Percentiles rank a stretch among this genome's conserved stretches.
These are phyloP conservation scores for Alopecurus myosuroides DNA, from an alignment of 176 grass and related monocot species.

Conservation along the genomic window DNA sequence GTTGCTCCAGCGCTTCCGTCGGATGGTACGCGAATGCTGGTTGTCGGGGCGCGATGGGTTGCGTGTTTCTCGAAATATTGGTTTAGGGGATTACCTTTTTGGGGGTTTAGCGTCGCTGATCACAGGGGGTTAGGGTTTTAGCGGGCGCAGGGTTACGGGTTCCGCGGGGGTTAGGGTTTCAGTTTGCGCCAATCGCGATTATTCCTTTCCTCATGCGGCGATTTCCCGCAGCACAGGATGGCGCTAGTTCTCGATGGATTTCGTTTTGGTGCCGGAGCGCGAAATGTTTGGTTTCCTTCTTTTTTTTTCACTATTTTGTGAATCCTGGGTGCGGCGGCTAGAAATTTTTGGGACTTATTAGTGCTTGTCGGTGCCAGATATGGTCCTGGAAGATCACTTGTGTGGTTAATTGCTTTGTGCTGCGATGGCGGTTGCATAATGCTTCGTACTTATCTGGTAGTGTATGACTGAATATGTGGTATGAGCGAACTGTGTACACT, in stretches of 20 bases:
- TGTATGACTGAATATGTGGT: background rate
- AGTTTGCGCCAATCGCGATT: background rate
- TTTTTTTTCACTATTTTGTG: background rate
- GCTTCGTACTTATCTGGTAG: background rate
- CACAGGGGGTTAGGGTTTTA: conserved; percentile 38
- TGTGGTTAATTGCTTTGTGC: background rate
- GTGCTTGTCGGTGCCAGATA: background rate
- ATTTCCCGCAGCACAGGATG: background rate
- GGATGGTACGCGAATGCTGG: background rate
- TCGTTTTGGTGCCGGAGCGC: background rate
- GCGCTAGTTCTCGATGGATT: background rate
- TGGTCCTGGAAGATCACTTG: background rate
- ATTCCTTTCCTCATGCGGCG: background rate
- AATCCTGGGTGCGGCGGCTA: background rate
- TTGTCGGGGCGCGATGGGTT: background rate
- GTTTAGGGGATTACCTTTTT: background rate
- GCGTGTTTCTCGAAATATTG: background rate
- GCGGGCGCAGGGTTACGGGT: background rate
- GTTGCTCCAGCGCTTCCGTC: background rate
- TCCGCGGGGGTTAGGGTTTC: background rate
- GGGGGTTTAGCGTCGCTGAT: conserved; percentile 26
- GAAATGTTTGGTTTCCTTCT: background rate
- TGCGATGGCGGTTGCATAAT: background rate
- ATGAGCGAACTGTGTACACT: background rate
- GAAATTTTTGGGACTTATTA: background rate